Conservation (phyloP, 768 basidiomycete genomes). For the Tulasnella sp. region DNA sequence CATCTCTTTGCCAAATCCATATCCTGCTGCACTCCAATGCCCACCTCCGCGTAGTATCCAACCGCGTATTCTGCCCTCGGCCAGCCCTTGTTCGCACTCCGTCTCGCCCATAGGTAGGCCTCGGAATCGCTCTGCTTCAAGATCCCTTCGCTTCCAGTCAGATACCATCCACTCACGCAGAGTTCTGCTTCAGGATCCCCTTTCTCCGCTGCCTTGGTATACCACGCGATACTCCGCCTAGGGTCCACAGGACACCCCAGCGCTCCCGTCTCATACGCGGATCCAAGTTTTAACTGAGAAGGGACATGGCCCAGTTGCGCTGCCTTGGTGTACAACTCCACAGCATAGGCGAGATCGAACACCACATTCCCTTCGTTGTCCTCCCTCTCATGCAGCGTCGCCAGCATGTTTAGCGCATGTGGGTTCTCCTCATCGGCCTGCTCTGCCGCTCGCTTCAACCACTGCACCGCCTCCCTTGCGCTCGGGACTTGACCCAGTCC, state of each 20-base stretch:
- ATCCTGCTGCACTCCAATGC: conserved; percentile 95
- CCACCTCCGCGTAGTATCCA: conserved; percentile 95
- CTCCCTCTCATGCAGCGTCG: conserved; percentile 65
- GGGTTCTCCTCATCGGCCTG: conserved; percentile 98
- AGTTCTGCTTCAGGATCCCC: conserved; percentile 92
- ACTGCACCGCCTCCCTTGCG: conserved; percentile 83
- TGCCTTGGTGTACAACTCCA: conserved; percentile 78
- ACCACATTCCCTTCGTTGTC: conserved; percentile 51
- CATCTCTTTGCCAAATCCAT: conserved; percentile 92
- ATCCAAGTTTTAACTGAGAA: conserved; percentile 90
- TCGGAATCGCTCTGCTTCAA: conserved; percentile 97
- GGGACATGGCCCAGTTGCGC: conserved; percentile 89
- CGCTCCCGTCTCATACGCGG: conserved; percentile 87
- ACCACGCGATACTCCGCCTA: conserved; percentile 92
- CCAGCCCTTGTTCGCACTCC: conserved; percentile 92
- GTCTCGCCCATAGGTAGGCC: conserved; percentile 96
- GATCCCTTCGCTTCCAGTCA: conserved; percentile 90
- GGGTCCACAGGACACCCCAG: conserved; percentile 89
- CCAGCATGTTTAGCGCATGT: conserved; percentile 95
- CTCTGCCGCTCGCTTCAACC: conserved; percentile 89
- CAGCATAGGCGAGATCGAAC: conserved; percentile 72
- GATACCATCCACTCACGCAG: conserved; percentile 95
- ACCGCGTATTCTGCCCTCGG: conserved; percentile 98
- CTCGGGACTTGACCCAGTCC: conserved; percentile 73
- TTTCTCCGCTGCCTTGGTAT: conserved; percentile 95